Evolutionary conservation across 2,329 filamentous ascomycete species (phyloP).

Genomic region (Apiospora hydei): DNA sequence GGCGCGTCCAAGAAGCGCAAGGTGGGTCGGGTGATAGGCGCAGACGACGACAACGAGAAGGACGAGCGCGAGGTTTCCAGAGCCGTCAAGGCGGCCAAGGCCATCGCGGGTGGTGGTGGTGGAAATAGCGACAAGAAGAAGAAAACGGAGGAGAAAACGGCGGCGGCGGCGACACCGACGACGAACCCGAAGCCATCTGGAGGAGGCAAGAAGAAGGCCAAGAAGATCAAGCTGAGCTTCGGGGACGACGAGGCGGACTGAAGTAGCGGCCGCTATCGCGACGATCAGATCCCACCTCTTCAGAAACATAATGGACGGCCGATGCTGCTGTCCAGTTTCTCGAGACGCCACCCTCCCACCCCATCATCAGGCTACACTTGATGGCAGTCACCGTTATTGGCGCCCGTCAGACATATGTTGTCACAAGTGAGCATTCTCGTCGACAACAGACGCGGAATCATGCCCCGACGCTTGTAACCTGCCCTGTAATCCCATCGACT

Average conservation of each 20-base stretch:
- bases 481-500: neutral
- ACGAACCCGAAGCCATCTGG: neutral
- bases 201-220: conserved; percentile 49
- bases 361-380: neutral
- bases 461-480: neutral
- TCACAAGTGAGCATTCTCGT: neutral
- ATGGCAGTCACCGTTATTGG: neutral
- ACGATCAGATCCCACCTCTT: neutral
- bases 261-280: neutral
- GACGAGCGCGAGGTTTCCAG: conserved; percentile 29
- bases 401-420: neutral
- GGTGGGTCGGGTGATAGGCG: conserved; percentile 57
- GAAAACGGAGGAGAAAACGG: conserved; percentile 29
- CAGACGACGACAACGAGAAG: conserved; percentile 39
- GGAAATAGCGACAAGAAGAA: conserved; percentile 25
- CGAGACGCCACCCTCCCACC: neutral
- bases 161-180: conserved; percentile 25
- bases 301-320: neutral
- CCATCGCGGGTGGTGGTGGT: conserved; percentile 10
- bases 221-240: conserved; percentile 74
- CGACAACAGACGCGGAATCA: neutral
- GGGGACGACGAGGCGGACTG: conserved; percentile 61
- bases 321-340: neutral
- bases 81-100: conserved; percentile 36
- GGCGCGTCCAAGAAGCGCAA: conserved; percentile 63